Percentiles rank a stretch among this genome's conserved stretches.
Evolutionary conservation across 495 filamentous ascomycete species (phyloP).

Genomic region (Penicillium samsonianum): DNA sequence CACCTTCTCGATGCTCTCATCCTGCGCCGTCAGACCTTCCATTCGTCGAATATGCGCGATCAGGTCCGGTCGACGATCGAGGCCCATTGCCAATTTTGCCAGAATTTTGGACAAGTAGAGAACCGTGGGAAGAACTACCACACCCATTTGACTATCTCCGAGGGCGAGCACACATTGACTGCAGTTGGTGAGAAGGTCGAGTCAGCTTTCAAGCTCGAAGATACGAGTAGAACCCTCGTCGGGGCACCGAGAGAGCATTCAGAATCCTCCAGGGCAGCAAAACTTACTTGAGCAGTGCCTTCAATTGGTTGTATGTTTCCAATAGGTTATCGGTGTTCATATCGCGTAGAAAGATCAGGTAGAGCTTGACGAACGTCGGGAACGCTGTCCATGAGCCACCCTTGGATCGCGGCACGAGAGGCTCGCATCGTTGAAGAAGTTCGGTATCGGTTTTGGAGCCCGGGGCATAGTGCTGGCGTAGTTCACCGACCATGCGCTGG

Average conservation of each 20-base stretch:
- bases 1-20: conserved; percentile 60
- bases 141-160: conserved; percentile 72
- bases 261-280: background rate
- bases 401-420: conserved; percentile 58
- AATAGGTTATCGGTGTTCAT: conserved; percentile 73
- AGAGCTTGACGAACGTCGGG: conserved; percentile 73
- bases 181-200: background rate
- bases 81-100: conserved; percentile 74
- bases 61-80: conserved; percentile 75
- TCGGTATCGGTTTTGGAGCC: conserved; percentile 49
- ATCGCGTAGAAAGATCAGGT: conserved; percentile 76
- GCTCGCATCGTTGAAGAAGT: conserved; percentile 59
- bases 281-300: conserved; percentile 67
- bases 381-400: conserved; percentile 74
- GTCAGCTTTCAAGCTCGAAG: conserved; percentile 6
- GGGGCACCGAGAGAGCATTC: background rate
- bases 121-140: conserved; percentile 74
- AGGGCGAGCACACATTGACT: conserved; percentile 79
- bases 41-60: conserved; percentile 55
- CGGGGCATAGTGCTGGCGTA: conserved; percentile 57
- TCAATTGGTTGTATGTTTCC: conserved; percentile 72
- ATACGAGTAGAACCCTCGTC: conserved; percentile 3
- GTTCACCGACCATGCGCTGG: conserved; percentile 62
- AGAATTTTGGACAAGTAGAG: conserved; percentile 75
- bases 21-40: conserved; percentile 50